A percentile compares a stretch with the other conserved stretches of the same genome.
Evolutionary conservation across 108 stramenopile species (phyloP).

Genomic region (Skeletonema costatum): DNA sequence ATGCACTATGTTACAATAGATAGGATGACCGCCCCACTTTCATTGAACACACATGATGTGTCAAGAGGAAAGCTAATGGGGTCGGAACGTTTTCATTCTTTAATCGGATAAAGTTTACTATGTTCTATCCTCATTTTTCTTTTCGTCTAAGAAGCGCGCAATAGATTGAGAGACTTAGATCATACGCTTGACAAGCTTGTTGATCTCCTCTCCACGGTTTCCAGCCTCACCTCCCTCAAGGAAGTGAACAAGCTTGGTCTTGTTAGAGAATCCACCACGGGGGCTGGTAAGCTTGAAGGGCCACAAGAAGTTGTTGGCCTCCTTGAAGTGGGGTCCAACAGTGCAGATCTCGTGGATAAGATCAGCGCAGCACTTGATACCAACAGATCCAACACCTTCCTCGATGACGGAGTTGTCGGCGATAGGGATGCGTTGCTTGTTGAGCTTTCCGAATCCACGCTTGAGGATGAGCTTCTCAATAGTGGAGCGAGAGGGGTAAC

Average conservation of each 20-base stretch:
- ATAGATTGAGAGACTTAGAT: slow-evolving; percentile 61
- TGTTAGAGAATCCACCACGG: slow-evolving; percentile 94
- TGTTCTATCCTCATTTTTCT: slow-evolving; percentile 18
- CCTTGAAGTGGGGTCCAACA: slow-evolving; percentile 98
- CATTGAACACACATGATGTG: slow-evolving; percentile 8
- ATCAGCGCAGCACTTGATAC: slow-evolving; percentile 92
- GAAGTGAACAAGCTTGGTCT: slow-evolving; percentile 99
- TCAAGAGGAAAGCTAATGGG: slow-evolving; percentile 45
- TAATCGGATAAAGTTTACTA: slow-evolving; percentile 53
- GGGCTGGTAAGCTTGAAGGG: slow-evolving; percentile 99
- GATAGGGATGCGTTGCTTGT: slow-evolving; percentile 97
- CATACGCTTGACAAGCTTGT: slow-evolving; percentile 95
- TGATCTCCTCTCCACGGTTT: slow-evolving; percentile 95
- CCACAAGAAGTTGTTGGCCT: slow-evolving; percentile 99
- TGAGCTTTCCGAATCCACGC: slow-evolving; percentile 99
- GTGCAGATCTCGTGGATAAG: slow-evolving; percentile 97
- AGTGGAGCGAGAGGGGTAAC: slow-evolving; percentile 95
- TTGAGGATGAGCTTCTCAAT: slow-evolving; percentile 98
- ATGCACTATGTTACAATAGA: slow-evolving; percentile 11
- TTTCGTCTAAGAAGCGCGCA: slow-evolving; percentile 10
- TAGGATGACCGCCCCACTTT: slow-evolving; percentile 53
- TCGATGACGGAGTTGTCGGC: slow-evolving; percentile 94
- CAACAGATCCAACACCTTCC: slow-evolving; percentile 81
- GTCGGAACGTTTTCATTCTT: slow-evolving; percentile 84
- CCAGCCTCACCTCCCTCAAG: slow-evolving; percentile 99